Base-by-base conservation (phyloP, 2,329 filamentous ascomycete genomes). In the Trichothecium roseum region DNA sequence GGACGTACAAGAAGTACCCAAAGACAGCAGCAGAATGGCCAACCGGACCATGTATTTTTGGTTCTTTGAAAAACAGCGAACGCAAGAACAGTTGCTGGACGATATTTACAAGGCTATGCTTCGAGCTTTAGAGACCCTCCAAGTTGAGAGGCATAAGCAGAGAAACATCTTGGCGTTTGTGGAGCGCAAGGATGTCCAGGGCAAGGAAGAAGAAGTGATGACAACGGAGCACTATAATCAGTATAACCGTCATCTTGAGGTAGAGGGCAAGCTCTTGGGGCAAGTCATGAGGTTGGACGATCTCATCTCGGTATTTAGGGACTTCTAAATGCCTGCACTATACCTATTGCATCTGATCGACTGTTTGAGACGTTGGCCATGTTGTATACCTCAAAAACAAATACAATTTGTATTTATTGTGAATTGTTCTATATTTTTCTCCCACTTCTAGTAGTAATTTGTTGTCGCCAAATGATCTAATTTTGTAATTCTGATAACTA, bases 1-100 rank as follows among this genome's bases (percentile, higher is more conserved):
- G 10, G 86, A 96, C 45, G 76, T 94, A 5, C 91, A 98, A 56
- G 91, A 98, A 62, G 81, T 98, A 1, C 91, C 91, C 1, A 84
- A 84, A 45, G 89, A 96, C 50, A 81, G 81, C 44, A 81, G 79
- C 42, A 80, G 87, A 24, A 74, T 83, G 47, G 84, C 88, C 1
- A 84, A 80, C 42, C 78, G 86, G 35, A 94, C 87, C 1, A 72
- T 94, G 17, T 96, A 88, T 55, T 74, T 96, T 37, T 95, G 88
- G 80, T 94, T 78, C 65, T 94, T 86, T 56, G 88, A 96, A 52
- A 66, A 73, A 9, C 76, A 86, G 31, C 74, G 83, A 32, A 80
- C 82, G 6, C 66, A 79, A 33, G 69, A 72, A 15, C 73, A 81
- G 41, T 63, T 94, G 2, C 60, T 94, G 9, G 81, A 94, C 42